Evolutionary conservation across 371 early-diverging fungal genomes (phyloP), one percentile per base, ranked within the genome.

Genomic region (Apophysomyces ossiformis): DNA sequence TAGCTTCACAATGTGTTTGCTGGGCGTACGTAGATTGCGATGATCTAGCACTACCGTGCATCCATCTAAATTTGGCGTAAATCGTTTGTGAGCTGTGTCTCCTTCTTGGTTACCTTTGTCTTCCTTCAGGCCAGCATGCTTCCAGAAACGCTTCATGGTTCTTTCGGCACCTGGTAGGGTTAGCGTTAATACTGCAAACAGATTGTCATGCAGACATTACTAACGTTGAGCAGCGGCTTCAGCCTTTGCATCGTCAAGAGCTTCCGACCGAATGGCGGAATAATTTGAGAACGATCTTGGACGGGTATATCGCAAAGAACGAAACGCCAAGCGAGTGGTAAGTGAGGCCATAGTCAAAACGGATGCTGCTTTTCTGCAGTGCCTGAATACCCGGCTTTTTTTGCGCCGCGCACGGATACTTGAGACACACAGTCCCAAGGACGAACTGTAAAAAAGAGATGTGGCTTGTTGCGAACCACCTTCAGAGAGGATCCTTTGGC

Each of bases 21-120:
- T 87, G 4, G 98, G 96, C 7, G 95, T 93, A 78, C 94, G 94
- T 47, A 98, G 77, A 16, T 84, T 75, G 16, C 96, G 87, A 21
- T 85, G 82, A 75, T 98, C 98, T 35, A 98, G 85, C 58, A 82
- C 76, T 58, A 95, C 85, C 4, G 81, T 78, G 61, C 72, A 76
- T 8, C 83, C 84, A 57, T 85, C 90, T 86, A 72, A 58, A 12
- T 43, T 54, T 8, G 61, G 45, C 45, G 18, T 18, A 18, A 58
- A 18, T 7, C 35, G n/a, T 16, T 43, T 1, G 21, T 16, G 15
- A 21, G 18, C 15, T 60, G 66, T 41, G 65, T 85, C 2, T 26
- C 32, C 32, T 26, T 26, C 32, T 26, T 26, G 32, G 32, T 26
- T 26, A 80, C 91, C 87, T 60, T 80, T 71, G 7, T 81, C 78